Conservation (phyloP, 768 basidiomycete genomes). For the Xerocomellus chrysenteron region DNA sequence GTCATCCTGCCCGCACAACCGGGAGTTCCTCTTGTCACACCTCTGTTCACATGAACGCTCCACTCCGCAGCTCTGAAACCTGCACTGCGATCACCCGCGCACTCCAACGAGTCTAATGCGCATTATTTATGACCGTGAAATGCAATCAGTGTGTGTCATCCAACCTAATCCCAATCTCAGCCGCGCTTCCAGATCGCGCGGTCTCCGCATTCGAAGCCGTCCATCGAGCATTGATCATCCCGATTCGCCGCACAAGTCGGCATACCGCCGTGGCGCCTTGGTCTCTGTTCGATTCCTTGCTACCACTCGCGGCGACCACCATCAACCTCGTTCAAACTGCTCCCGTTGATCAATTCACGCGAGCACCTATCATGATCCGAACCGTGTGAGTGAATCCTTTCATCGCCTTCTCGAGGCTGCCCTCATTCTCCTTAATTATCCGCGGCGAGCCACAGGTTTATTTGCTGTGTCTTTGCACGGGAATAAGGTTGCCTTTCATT, state of each 20-base stretch:
- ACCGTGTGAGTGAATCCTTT: slow-evolving; percentile 13
- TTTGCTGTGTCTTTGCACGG: slow-evolving; percentile 10
- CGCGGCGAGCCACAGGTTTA: slow-evolving; percentile 1
- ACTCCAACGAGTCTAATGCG: slow-evolving; percentile 3
- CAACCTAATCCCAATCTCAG: slow-evolving; percentile 25
- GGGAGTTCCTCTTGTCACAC: slow-evolving; percentile 12
- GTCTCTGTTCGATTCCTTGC: not conserved
- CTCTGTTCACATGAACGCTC: slow-evolving; percentile 20
- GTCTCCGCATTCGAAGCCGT: slow-evolving; percentile 15
- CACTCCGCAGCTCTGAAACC: slow-evolving; percentile 4
- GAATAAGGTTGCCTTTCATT: slow-evolving; percentile 25
- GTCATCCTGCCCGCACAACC: slow-evolving; percentile 16
- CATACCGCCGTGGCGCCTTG: not conserved
- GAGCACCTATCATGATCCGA: slow-evolving; percentile 16
- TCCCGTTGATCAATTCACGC: not conserved
- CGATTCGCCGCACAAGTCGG: slow-evolving; percentile 23
- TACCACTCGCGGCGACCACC: not conserved
- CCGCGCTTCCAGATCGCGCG: slow-evolving; percentile 22
- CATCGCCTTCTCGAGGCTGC: slow-evolving; percentile 4
- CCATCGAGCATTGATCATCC: slow-evolving; percentile 12
- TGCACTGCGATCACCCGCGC: slow-evolving; percentile 9
- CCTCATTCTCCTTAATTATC: slow-evolving; percentile 5
- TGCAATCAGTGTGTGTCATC: slow-evolving; percentile 15
- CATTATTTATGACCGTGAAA: slow-evolving; percentile 14
- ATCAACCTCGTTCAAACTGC: not conserved